Evolutionary conservation across 2,329 filamentous ascomycete genomes (phyloP).

Genomic region (Phialophora tarda): DNA sequence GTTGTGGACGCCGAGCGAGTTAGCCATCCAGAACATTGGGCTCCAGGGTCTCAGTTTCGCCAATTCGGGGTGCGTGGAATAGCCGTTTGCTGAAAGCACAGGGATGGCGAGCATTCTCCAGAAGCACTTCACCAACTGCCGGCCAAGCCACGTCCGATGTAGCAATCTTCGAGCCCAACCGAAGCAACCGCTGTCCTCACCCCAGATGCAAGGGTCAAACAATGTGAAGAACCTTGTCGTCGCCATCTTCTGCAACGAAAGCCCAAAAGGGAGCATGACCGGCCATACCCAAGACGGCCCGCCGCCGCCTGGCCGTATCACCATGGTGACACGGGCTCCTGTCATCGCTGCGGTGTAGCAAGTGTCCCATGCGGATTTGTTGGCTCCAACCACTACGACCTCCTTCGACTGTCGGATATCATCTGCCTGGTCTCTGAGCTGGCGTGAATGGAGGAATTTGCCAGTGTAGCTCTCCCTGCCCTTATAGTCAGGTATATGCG

Average conservation of each 20-base stretch:
- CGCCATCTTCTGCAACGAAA: slow-evolving; percentile 70
- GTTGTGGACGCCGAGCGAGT: slow-evolving; percentile 65
- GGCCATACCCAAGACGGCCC: slow-evolving; percentile 66
- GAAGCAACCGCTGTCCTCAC: slow-evolving; percentile 54
- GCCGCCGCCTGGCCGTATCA: slow-evolving; percentile 64
- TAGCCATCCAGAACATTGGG: slow-evolving; percentile 60
- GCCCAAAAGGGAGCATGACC: slow-evolving; percentile 60
- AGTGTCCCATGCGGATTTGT: slow-evolving; percentile 68
- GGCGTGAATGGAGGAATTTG: slow-evolving; percentile 63
- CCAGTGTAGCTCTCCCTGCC: slow-evolving; percentile 58
- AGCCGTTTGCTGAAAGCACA: slow-evolving; percentile 54
- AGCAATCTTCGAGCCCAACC: slow-evolving; percentile 52
- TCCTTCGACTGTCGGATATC: slow-evolving; percentile 46
- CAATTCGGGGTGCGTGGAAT: slow-evolving; percentile 53
- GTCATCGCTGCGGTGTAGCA: slow-evolving; percentile 63
- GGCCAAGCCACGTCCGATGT: slow-evolving; percentile 59
- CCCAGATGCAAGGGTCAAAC: slow-evolving; percentile 78
- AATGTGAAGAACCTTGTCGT: slow-evolving; percentile 71
- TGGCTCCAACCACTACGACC: slow-evolving; percentile 63
- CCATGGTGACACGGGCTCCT: slow-evolving; percentile 61
- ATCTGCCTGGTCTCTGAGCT: slow-evolving; percentile 54
- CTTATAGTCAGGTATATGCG: slow-evolving; percentile 60
- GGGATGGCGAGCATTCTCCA: slow-evolving; percentile 60
- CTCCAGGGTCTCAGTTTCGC: slow-evolving; percentile 54
- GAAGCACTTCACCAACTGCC: slow-evolving; percentile 56